Evolutionary conservation across 2,329 filamentous ascomycete genomes (phyloP).

Genomic region (Pseudocercospora crystallina): DNA sequence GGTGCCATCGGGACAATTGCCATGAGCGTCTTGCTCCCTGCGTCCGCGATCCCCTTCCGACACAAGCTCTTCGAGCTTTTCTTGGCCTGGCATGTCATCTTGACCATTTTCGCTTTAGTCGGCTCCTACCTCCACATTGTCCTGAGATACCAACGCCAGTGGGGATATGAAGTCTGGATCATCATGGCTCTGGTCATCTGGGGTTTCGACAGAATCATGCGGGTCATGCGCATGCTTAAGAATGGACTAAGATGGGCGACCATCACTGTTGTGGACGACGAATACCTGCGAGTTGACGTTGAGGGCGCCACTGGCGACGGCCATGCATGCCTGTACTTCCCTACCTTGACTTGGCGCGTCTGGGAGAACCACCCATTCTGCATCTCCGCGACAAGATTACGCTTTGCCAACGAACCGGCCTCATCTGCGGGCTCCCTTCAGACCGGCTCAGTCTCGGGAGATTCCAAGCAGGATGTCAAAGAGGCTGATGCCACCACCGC

Average conservation of each 20-base stretch:
- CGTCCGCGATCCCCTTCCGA: conserved; percentile 40
- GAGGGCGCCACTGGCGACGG: conserved; percentile 37
- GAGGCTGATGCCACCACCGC: no score
- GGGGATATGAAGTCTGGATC: conserved; percentile 51
- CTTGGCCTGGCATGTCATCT: conserved; percentile 43
- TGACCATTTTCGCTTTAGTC: conserved; percentile 43
- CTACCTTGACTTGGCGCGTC: conserved; percentile 38
- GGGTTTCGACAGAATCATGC: conserved; percentile 47
- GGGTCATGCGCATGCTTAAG: conserved; percentile 40
- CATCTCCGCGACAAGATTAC: neutral
- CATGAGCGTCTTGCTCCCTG: conserved; percentile 31
- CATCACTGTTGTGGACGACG: conserved; percentile 35
- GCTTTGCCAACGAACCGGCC: no score
- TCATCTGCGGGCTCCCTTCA: no score
- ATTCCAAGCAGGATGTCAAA: no score
- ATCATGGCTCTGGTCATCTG: conserved; percentile 46
- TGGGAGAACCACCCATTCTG: conserved; percentile 60
- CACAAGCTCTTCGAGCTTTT: conserved; percentile 46
- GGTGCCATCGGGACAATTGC: conserved; percentile 11
- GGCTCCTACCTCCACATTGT: conserved; percentile 47
- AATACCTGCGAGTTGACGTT: conserved; percentile 45
- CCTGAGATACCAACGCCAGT: conserved; percentile 36
- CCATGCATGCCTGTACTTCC: conserved; percentile 52
- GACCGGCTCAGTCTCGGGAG: no score
- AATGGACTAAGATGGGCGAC: conserved; percentile 39